Evolutionary conservation across 73 alveolate species (phyloP).

Genomic region (Uronychia binucleata): DNA sequence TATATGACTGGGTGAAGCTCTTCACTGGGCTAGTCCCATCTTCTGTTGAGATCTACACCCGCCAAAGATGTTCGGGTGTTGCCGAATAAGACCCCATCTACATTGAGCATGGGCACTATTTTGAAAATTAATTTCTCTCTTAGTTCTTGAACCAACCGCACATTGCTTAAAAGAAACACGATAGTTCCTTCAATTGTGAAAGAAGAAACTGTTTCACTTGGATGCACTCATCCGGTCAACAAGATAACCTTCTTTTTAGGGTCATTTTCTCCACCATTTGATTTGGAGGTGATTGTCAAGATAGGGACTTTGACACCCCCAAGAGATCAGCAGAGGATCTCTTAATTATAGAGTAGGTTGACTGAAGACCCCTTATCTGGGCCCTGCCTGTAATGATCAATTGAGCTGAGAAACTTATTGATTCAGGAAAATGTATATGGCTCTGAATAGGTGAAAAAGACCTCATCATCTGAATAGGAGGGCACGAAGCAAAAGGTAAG

Average conservation of each 20-base stretch:
- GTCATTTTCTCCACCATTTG: background rate
- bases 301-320: background rate
- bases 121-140: conserved; percentile 57
- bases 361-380: background rate
- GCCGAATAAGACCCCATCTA: conserved; percentile 66
- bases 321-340: background rate
- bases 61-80: conserved; percentile 69
- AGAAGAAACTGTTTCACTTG: conserved; percentile 68
- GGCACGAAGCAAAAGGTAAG: background rate
- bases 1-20: conserved; percentile 62
- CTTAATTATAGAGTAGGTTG: background rate
- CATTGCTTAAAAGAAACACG: conserved; percentile 55
- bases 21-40: conserved; percentile 68
- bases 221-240: conserved; percentile 60
- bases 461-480: background rate
- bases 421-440: background rate
- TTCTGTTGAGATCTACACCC: conserved; percentile 66
- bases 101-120: conserved; percentile 69
- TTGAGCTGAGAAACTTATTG: background rate
- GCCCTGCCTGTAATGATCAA: background rate
- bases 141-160: conserved; percentile 57
- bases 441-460: background rate
- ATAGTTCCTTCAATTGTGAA: conserved; percentile 54
- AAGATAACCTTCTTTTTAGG: conserved; percentile 46
- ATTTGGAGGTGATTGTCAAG: background rate